Percentiles rank a stretch among this genome's conserved stretches.
Conservation (phyloP, 345 rosid genomes). For the Gynandropsis gynandra region DNA sequence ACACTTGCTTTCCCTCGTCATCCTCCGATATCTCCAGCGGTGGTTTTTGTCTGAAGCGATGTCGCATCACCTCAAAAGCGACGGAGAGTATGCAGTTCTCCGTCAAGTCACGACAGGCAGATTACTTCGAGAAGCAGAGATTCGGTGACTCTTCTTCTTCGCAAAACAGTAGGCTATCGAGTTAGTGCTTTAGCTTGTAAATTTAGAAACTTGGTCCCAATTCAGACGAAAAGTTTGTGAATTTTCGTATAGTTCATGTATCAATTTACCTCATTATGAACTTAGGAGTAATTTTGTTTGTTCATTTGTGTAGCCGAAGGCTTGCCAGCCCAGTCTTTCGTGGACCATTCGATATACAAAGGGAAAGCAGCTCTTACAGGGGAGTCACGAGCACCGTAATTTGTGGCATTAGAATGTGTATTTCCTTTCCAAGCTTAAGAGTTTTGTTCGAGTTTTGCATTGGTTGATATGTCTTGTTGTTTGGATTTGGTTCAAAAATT, state of each 20-base stretch:
- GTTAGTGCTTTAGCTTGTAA: not conserved
- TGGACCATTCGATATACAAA: slow-evolving; percentile 83
- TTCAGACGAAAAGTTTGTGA: too few relatives aligned
- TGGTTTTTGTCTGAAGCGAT: slow-evolving; percentile 18
- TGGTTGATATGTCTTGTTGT: slow-evolving; percentile 2
- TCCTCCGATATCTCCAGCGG: slow-evolving; percentile 15
- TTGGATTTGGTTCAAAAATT: not conserved
- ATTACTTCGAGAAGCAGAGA: slow-evolving; percentile 42
- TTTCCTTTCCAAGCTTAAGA: slow-evolving; percentile 1
- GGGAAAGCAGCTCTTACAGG: slow-evolving; percentile 91
- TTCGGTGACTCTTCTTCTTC: slow-evolving; percentile 31
- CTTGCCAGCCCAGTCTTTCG: slow-evolving; percentile 47
- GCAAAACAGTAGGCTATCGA: slow-evolving; percentile 23
- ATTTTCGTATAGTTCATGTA: too few relatives aligned
- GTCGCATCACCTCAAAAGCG: slow-evolving; percentile 20
- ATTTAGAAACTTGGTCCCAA: too few relatives aligned
- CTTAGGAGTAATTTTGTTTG: not conserved
- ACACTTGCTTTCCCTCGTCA: slow-evolving; percentile 16
- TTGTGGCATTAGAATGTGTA: slow-evolving; percentile 59
- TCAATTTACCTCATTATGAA: too few relatives aligned
- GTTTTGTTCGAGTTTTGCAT: slow-evolving; percentile 1
- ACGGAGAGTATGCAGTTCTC: slow-evolving; percentile 27
- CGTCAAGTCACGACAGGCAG: slow-evolving; percentile 52
- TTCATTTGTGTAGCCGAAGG: slow-evolving; percentile 34
- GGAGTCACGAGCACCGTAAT: slow-evolving; percentile 78